phyloP scores from a whole-genome alignment of 768 basidiomycete genomes.

The Amylocystis lapponica region DNA sequence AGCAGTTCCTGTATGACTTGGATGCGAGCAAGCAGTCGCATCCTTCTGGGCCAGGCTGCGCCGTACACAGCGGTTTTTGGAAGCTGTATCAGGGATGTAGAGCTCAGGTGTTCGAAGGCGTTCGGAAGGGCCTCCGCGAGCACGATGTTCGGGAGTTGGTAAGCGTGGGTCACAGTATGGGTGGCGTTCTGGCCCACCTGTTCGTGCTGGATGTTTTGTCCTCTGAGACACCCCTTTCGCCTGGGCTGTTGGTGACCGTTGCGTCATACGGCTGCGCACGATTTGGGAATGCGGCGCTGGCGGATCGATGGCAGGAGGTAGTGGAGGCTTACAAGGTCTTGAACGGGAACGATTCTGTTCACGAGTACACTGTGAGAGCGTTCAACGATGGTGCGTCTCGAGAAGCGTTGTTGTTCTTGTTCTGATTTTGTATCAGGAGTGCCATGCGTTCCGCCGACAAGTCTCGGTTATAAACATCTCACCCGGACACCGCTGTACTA shows the following conservation, averaged over 20 bases:
- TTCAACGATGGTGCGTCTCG: conserved; percentile 57
- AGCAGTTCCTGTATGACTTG: conserved; percentile 45
- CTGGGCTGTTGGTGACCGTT: conserved; percentile 33
- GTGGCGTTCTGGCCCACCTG: conserved; percentile 46
- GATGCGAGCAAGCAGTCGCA: conserved; percentile 33
- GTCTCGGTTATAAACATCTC: conserved; percentile 50
- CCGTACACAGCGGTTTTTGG: conserved; percentile 54
- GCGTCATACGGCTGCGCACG: conserved; percentile 49
- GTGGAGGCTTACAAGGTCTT: conserved; percentile 28
- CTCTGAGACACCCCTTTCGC: conserved; percentile 20
- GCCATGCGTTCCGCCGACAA: conserved; percentile 47
- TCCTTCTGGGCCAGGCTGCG: conserved; percentile 29
- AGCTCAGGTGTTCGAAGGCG: conserved; percentile 26
- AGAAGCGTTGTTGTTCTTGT: conserved; percentile 2
- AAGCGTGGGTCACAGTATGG: conserved; percentile 55
- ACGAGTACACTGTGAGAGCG: conserved; percentile 46
- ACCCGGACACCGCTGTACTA: conserved; percentile 44
- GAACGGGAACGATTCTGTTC: conserved; percentile 32
- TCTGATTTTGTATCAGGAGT: conserved; percentile 41
- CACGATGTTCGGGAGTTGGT: conserved; percentile 36
- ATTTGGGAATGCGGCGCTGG: conserved; percentile 39
- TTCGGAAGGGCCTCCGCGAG: conserved; percentile 34
- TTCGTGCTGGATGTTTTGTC: conserved; percentile 42
- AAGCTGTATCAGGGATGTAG: conserved; percentile 41
- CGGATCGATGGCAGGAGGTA: conserved; percentile 35